Evolutionary conservation across 169 alveolate species (phyloP), one percentile per base, ranked within the genome.

Genomic region (Besnoitia besnoiti): DNA sequence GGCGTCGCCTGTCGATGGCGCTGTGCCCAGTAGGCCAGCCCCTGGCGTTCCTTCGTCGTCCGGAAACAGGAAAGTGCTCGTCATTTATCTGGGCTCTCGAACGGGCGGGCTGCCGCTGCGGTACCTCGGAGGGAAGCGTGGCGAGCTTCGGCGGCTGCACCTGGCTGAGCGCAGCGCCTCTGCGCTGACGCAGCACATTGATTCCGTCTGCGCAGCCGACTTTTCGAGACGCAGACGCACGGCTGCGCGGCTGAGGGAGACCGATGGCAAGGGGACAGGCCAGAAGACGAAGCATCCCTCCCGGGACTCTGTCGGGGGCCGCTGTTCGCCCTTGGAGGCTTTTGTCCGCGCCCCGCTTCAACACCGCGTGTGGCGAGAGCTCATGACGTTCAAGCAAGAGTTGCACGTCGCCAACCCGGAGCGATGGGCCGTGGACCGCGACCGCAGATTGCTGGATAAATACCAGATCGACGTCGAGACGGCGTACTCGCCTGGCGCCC

Each of bases 101-200:
- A 77, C 61, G 14, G 49, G 19, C 19, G 87, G 87, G 37, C 40
- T 77, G 35, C 61, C 87, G 61, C 87, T 77, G 33, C 61, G 59
- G 40, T 77, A 77, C 40, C 87, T 12, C 3, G 87, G n/a, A 0
- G 87, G 87, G 55, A 42, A 8, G 1, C 59, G 87, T 0, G 61
- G 87, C 44, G 55, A 77, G 87, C 14, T 40, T n/a, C 87, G 49
- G n/a, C 87, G 55, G 5, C 87, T 21, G 19, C 87, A 77, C 59
- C 47, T 77, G 87, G 19, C 61, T 27, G 59, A 44, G 40, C 2
- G 49, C 16, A 37, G n/a, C 44, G 55, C 40, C 33, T 51, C 35
- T n/a, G 12, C 33, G 87, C 87, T 77, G 33, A 55, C 30, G 16
- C 40, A 19, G 49, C 12, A 37, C 14, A n/a, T 37, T 51, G 59